Conservation (phyloP, 352 stramenopile species). For the Phytophthora capsici region DNA sequence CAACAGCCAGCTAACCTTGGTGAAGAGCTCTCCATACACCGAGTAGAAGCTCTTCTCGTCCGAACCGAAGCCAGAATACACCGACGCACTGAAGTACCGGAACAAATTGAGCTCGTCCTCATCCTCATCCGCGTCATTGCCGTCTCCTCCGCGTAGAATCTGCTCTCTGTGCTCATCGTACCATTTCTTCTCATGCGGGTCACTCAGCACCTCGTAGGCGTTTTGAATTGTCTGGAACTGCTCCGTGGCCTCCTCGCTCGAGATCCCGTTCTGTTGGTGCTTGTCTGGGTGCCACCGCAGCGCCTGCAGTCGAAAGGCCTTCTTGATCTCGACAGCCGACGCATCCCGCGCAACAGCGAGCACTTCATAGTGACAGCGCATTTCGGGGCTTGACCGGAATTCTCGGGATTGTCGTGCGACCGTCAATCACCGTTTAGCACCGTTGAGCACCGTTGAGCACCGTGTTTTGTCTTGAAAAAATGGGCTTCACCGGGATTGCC, state of each 20-base stretch:
- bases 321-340: constrained; percentile 68
- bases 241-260: constrained; percentile 75
- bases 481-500: too few relatives aligned
- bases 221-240: constrained; percentile 89
- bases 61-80: constrained; percentile 82
- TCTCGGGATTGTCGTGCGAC: too few relatives aligned
- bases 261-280: constrained; percentile 76
- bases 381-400: too few relatives aligned
- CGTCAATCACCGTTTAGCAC: too few relatives aligned
- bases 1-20: constrained; percentile 48
- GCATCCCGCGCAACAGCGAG: constrained; percentile 68
- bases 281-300: constrained; percentile 89
- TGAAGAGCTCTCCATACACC: constrained; percentile 77
- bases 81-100: constrained; percentile 77
- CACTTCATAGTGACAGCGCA: constrained; percentile 89
- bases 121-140: constrained; percentile 34
- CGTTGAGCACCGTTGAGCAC: too few relatives aligned
- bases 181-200: constrained; percentile 88
- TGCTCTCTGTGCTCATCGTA: constrained; percentile 90
- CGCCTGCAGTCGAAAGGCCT: constrained; percentile 77
- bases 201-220: constrained; percentile 87
- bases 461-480: too few relatives aligned
- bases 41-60: constrained; percentile 81
- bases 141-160: constrained; percentile 78
- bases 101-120: constrained; percentile 77